These are phyloP conservation scores for Cercophora newfieldiana DNA, from an alignment of 495 filamentous ascomycete genomes.

Conservation along the genomic window DNA sequence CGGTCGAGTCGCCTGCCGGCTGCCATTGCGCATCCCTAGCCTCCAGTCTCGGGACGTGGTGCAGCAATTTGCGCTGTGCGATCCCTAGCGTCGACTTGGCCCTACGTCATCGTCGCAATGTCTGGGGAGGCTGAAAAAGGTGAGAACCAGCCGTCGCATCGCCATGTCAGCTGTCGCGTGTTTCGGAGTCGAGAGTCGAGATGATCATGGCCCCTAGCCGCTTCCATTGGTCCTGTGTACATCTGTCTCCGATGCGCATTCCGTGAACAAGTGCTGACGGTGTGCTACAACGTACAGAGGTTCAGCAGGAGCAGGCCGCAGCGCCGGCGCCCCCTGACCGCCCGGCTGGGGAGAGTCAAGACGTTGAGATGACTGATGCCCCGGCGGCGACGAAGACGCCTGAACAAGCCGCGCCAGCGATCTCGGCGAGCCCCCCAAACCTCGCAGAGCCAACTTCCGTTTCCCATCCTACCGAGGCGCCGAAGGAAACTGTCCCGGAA, in stretches of 20 bases:
- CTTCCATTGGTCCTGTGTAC: neutral
- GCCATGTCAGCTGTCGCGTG: neutral
- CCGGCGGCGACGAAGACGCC: slow-evolving; percentile 11
- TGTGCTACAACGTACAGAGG: slow-evolving; percentile 19
- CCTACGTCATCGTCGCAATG: slow-evolving; percentile 49
- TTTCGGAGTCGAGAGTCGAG: neutral
- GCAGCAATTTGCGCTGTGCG: neutral
- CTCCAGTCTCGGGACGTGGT: neutral
- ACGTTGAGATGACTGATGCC: slow-evolving; percentile 8
- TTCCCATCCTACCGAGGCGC: neutral
- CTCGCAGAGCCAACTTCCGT: neutral
- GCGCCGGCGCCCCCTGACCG: neutral
- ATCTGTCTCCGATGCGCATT: neutral
- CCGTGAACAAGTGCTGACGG: slow-evolving; percentile 13
- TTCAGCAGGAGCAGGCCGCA: slow-evolving; percentile 20
- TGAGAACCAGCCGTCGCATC: slow-evolving; percentile 25
- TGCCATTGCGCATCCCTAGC: neutral
- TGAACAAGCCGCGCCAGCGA: slow-evolving; percentile 5
- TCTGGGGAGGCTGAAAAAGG: slow-evolving; percentile 44
- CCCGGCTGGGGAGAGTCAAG: neutral
- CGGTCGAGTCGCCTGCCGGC: neutral
- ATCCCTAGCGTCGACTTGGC: slow-evolving; percentile 9
- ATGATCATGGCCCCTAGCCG: neutral
- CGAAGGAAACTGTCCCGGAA: neutral
- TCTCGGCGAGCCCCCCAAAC: neutral